These are phyloP conservation scores for Erodium moschatum DNA, from an alignment of 441 rosid genomes.

Conservation along the genomic window DNA sequence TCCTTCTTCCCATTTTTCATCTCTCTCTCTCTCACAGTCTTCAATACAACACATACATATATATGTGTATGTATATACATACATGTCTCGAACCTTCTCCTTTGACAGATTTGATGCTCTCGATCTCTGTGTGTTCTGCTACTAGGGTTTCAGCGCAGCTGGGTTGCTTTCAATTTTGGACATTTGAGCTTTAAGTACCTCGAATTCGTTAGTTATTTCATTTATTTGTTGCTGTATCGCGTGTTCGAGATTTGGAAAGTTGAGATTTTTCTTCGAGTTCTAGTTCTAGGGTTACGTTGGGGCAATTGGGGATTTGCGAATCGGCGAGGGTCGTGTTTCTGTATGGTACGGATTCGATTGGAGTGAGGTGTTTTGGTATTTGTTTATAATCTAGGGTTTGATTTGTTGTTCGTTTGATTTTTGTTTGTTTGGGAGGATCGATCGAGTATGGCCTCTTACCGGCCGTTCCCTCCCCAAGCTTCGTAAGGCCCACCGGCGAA, in stretches of 20 bases:
- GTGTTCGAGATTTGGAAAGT: neutral
- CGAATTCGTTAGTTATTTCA: neutral
- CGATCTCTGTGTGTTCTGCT: neutral
- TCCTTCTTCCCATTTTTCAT: neutral
- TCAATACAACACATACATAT: neutral
- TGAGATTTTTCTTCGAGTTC: neutral
- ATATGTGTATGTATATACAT: neutral
- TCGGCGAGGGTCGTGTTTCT: too few relatives aligned
- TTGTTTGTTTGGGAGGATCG: too few relatives aligned
- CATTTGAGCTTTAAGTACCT: neutral
- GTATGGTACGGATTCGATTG: too few relatives aligned
- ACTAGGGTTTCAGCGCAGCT: neutral
- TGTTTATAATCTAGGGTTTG: too few relatives aligned
- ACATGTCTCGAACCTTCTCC: neutral
- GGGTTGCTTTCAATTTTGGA: neutral
- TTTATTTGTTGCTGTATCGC: neutral
- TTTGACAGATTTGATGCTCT: neutral
- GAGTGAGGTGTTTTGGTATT: too few relatives aligned
- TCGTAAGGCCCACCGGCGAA: constrained; percentile 36
- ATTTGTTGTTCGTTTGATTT: too few relatives aligned
- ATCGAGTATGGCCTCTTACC: too few relatives aligned
- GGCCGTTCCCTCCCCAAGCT: constrained; percentile 29
- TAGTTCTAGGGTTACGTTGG: too few relatives aligned
- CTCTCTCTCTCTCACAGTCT: neutral
- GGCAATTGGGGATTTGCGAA: too few relatives aligned